These are phyloP conservation scores for Nigrospora osmanthi DNA, from an alignment of 2,329 filamentous ascomycete genomes.

Conservation along the genomic window DNA sequence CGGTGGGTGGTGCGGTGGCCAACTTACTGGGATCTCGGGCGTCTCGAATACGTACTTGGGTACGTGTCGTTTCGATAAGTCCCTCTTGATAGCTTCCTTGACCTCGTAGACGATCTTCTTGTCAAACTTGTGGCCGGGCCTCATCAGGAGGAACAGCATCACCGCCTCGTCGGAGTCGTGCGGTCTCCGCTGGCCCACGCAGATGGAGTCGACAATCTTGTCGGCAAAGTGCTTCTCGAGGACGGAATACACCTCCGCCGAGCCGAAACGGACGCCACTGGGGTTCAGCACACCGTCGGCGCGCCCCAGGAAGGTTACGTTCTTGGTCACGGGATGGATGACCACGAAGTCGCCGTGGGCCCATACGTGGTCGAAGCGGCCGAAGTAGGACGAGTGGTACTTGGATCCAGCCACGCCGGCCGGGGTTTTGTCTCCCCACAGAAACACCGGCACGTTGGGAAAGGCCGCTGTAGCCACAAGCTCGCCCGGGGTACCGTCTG, in stretches of 20 bases:
- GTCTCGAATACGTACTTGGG: conserved; percentile 75
- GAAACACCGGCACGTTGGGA: conserved; percentile 65
- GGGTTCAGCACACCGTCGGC: conserved; percentile 78
- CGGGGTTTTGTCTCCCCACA: conserved; percentile 46
- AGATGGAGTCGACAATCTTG: conserved; percentile 63
- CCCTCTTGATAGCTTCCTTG: conserved; percentile 56
- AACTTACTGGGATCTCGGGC: conserved; percentile 68
- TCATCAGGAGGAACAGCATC: conserved; percentile 48
- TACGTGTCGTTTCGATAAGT: conserved; percentile 66
- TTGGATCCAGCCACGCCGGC: conserved; percentile 40
- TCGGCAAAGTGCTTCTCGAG: conserved; percentile 58
- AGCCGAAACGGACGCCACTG: conserved; percentile 70
- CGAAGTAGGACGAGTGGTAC: conserved; percentile 55
- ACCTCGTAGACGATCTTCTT: conserved; percentile 46
- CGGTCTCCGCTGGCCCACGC: conserved; percentile 67
- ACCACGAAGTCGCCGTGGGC: conserved; percentile 76
- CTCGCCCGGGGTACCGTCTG: conserved; percentile 61
- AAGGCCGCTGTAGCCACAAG: conserved; percentile 64
- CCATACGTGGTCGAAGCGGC: conserved; percentile 62
- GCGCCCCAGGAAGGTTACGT: conserved; percentile 59
- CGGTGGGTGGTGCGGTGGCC: background rate
- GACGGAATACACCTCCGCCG: conserved; percentile 71
- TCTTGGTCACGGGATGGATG: conserved; percentile 59
- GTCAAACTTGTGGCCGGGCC: conserved; percentile 47
- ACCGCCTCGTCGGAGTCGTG: conserved; percentile 45